phyloP scores from a whole-genome alignment of 1,284 basidiomycete species.

The Vanrija humicola region DNA sequence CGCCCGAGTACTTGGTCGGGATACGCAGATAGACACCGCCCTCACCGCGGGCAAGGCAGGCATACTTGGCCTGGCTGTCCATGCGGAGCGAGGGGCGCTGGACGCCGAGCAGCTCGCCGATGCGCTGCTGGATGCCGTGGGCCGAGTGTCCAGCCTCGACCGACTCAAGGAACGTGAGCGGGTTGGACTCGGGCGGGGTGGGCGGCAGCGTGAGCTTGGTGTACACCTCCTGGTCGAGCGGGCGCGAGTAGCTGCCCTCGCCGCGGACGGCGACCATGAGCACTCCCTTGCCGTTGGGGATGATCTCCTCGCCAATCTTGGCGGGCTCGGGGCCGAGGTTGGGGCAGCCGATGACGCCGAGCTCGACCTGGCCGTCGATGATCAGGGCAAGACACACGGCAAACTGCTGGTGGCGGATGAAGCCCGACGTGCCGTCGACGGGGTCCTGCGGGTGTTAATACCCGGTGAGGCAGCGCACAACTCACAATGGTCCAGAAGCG shows the following conservation, averaged over 20 bases:
- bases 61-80: conserved; percentile 98
- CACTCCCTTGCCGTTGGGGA: conserved; percentile 59
- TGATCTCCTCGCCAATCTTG: conserved; percentile 56
- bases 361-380: conserved; percentile 73
- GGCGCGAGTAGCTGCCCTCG: conserved; percentile 59
- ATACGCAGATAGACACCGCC: conserved; percentile 87
- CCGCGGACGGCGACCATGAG: conserved; percentile 80
- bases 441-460: conserved; percentile 29
- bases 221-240: conserved; percentile 34
- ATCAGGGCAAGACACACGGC: conserved; percentile 93
- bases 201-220: conserved; percentile 36
- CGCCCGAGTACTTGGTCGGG: conserved; percentile 62
- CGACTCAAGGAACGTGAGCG: conserved; percentile 72
- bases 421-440: conserved; percentile 55
- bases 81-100: conserved; percentile 67
- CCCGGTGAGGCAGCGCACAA: conserved; percentile 18
- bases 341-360: conserved; percentile 93
- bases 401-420: conserved; percentile 93
- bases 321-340: conserved; percentile 70
- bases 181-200: conserved; percentile 33
- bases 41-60: conserved; percentile 79
- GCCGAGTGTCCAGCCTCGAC: conserved; percentile 91
- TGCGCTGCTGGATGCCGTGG: conserved; percentile 72
- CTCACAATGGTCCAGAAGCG: conserved; percentile 59
- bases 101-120: conserved; percentile 68